A percentile compares a stretch with the other conserved stretches of the same genome.
These are phyloP conservation scores for Colletotrichum sp. DNA, from an alignment of 2,329 filamentous ascomycete species.

Conservation along the genomic window DNA sequence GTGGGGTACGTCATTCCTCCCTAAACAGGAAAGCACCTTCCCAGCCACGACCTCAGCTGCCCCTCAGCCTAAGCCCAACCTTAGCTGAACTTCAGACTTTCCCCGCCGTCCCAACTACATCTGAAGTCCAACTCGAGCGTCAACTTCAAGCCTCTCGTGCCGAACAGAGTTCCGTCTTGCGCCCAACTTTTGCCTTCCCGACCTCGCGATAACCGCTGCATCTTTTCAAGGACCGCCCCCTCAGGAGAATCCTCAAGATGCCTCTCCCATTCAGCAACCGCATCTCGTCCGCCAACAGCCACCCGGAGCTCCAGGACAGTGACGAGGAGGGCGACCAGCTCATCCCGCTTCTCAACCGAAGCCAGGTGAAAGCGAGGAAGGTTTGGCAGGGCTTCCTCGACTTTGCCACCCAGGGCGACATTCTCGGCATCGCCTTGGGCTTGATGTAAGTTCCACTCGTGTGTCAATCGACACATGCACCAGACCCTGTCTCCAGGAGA, in stretches of 20 bases:
- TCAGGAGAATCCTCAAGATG: not conserved
- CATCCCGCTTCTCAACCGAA: constrained; percentile 39
- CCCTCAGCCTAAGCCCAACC: not conserved
- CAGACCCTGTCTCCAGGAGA: not conserved
- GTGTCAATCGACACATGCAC: not conserved
- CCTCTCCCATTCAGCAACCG: constrained; percentile 6
- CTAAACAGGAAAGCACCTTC: constrained; percentile 9
- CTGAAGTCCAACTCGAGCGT: not conserved
- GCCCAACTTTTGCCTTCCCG: not conserved
- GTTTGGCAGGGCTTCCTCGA: constrained; percentile 71
- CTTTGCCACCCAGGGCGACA: constrained; percentile 77
- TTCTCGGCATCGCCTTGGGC: constrained; percentile 77
- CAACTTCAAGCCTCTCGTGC: not conserved
- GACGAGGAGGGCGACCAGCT: constrained; percentile 46
- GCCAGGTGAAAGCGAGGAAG: constrained; percentile 52
- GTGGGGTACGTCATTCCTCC: constrained; percentile 17
- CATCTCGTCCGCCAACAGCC: constrained; percentile 19
- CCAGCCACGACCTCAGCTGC: not conserved
- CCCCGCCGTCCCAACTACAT: not conserved
- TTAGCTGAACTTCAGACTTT: not conserved
- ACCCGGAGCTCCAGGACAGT: constrained; percentile 30
- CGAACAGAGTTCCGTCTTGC: not conserved
- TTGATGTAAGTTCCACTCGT: constrained; percentile 62
- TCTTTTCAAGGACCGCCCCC: not conserved
- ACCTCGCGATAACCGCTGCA: not conserved